A percentile compares a stretch with the other conserved stretches of the same genome.
These are phyloP conservation scores for Saccharomyces hybrid DNA, from an alignment of 1,139 yeast genomes.

Conservation along the genomic window DNA sequence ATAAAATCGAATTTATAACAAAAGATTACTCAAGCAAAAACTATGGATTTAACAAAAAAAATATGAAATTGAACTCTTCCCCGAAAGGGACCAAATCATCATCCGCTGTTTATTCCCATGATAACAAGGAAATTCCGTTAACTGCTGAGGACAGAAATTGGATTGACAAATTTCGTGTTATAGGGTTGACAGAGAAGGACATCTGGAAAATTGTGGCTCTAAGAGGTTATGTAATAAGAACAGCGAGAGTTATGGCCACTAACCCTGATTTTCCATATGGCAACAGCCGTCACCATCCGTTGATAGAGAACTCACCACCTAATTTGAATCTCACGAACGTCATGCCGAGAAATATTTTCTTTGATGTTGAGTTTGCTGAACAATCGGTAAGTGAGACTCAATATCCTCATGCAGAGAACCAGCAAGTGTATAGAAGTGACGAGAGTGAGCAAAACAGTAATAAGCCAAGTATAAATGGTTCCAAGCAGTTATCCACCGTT, in stretches of 20 bases:
- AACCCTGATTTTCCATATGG: conserved; percentile 11
- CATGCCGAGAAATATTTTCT: conserved; percentile 60
- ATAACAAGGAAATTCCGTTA: conserved; percentile 36
- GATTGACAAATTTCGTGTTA: conserved; percentile 57
- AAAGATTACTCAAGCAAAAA: conserved; percentile 28
- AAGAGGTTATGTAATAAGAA: conserved; percentile 59
- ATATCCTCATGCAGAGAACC: background rate
- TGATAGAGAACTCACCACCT: background rate
- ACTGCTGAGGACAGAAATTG: conserved; percentile 64
- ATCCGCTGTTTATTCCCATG: conserved; percentile 30
- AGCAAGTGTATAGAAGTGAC: conserved; percentile 1
- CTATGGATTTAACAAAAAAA: conserved; percentile 24
- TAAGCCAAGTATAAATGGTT: background rate
- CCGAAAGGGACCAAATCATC: background rate
- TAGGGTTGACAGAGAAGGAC: conserved; percentile 66
- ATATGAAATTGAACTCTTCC: conserved; percentile 18
- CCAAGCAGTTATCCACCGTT: conserved; percentile 9
- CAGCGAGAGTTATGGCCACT: conserved; percentile 34
- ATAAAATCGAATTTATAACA: conserved; percentile 35
- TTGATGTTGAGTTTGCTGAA: conserved; percentile 40
- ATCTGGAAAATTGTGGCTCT: conserved; percentile 75
- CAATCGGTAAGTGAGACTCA: conserved; percentile 1
- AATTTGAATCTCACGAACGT: conserved; percentile 30
- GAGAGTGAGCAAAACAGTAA: background rate
- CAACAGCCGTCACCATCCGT: conserved; percentile 6